These are phyloP conservation scores for Limonium bicolor DNA, from an alignment of 148 eudicot species.

Conservation along the genomic window DNA sequence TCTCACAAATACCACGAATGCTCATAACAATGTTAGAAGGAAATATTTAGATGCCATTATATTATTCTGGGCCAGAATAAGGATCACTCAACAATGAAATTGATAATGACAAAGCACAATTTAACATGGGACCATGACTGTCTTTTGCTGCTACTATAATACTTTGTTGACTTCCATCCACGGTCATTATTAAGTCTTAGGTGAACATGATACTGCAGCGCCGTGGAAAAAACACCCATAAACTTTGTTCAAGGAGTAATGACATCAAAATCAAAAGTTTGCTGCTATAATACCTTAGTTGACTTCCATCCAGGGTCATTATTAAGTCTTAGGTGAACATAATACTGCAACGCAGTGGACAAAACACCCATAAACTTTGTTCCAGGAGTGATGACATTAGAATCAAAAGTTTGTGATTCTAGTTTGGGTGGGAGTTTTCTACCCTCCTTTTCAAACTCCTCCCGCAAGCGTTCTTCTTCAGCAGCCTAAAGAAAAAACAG, in stretches of 20 bases:
- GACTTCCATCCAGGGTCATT: conserved; percentile 97
- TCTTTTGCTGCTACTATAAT: no score
- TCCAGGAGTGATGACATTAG: conserved; percentile 95
- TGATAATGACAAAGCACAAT: no score
- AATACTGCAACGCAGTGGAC: conserved; percentile 86
- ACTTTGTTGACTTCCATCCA: no score
- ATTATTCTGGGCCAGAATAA: no score
- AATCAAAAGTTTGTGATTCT: conserved; percentile 67
- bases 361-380: conserved; percentile 89
- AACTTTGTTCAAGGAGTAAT: neutral
- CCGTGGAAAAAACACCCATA: neutral
- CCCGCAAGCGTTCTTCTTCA: conserved; percentile 2
- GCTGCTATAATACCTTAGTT: conserved; percentile 43
- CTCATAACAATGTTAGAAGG: no score
- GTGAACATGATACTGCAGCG: no score
- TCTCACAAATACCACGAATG: no score
- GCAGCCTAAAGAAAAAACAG: conserved; percentile 3
- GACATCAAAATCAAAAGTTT: neutral
- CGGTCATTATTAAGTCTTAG: no score
- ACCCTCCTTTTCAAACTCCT: conserved; percentile 5
- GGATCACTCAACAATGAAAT: no score
- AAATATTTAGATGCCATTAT: no score
- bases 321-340: conserved; percentile 72
- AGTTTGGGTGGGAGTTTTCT: conserved; percentile 10
- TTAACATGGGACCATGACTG: no score